Evolutionary conservation across 805 yeast genomes (phyloP).

Genomic region (Wickerhamomyces pijperi): DNA sequence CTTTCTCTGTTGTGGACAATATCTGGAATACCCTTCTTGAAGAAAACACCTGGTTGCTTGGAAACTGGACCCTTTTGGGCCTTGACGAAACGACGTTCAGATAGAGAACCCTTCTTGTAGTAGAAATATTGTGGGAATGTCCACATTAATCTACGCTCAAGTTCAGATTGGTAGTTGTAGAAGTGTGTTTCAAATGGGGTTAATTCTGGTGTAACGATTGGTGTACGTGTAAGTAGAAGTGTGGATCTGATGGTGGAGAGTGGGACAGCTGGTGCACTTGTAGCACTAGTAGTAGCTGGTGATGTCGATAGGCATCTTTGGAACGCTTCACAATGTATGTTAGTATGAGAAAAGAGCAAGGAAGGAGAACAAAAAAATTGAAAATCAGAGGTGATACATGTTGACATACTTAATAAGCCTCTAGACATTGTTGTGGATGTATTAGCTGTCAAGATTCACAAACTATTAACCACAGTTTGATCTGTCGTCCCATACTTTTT

Average conservation of each 20-base stretch:
- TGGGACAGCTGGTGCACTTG: slow-evolving; percentile 10
- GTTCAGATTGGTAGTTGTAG: slow-evolving; percentile 73
- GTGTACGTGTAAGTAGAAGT: slow-evolving; percentile 66
- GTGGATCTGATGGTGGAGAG: slow-evolving; percentile 28
- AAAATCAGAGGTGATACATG: too few relatives aligned
- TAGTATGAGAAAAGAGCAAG: too few relatives aligned
- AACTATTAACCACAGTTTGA: too few relatives aligned
- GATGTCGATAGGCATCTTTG: slow-evolving; percentile 15
- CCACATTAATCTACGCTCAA: slow-evolving; percentile 91
- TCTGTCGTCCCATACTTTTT: too few relatives aligned
- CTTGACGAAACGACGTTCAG: slow-evolving; percentile 69
- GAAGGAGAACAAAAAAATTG: too few relatives aligned
- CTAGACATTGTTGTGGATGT: background rate
- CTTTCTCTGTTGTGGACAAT: slow-evolving; percentile 84
- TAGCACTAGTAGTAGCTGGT: slow-evolving; percentile 10
- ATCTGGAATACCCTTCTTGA: slow-evolving; percentile 77
- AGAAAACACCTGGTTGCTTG: slow-evolving; percentile 66
- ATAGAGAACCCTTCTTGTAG: slow-evolving; percentile 79
- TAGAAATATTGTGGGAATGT: slow-evolving; percentile 92
- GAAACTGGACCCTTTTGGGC: slow-evolving; percentile 69
- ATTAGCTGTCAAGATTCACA: background rate
- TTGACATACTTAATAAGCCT: background rate
- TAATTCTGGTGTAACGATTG: slow-evolving; percentile 72
- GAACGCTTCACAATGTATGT: slow-evolving; percentile 7
- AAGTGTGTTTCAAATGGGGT: slow-evolving; percentile 63